A percentile compares a stretch with the other conserved stretches of the same genome.
Evolutionary conservation across 169 alveolate species (phyloP).

Genomic region (Plasmodium knowlesi): DNA sequence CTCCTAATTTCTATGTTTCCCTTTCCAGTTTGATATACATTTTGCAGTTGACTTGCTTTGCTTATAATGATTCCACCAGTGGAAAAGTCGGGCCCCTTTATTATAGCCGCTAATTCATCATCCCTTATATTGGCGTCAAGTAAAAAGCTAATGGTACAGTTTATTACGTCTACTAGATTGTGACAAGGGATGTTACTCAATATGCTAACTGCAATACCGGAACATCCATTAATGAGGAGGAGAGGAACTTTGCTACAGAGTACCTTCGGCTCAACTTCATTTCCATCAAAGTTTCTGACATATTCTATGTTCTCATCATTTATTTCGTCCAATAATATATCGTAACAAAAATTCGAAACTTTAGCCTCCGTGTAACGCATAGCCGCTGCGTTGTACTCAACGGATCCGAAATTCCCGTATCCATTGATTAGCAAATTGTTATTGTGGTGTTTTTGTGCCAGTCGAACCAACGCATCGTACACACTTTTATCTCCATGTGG

Average conservation of each 20-base stretch:
- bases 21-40: constrained; percentile 83
- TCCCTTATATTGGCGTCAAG: constrained; percentile 70
- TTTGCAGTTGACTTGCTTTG: constrained; percentile 58
- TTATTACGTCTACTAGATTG: constrained; percentile 83
- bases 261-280: constrained; percentile 88
- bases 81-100: constrained; percentile 89
- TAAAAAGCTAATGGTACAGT: constrained; percentile 76
- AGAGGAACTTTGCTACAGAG: constrained; percentile 86
- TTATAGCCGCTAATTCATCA: constrained; percentile 76
- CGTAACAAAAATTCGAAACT: constrained; percentile 79
- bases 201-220: constrained; percentile 90
- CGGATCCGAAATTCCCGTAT: constrained; percentile 90
- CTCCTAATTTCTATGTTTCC: constrained; percentile 82
- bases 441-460: constrained; percentile 85
- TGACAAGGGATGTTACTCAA: constrained; percentile 89
- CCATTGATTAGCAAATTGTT: constrained; percentile 86
- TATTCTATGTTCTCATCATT: constrained; percentile 80
- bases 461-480: constrained; percentile 88
- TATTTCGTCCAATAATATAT: constrained; percentile 80
- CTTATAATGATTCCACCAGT: constrained; percentile 87
- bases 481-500: constrained; percentile 91
- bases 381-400: constrained; percentile 90
- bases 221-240: constrained; percentile 86
- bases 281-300: constrained; percentile 86
- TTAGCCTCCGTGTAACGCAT: constrained; percentile 90